phyloP scores from a whole-genome alignment of 176 grass and related monocot genomes.

The Lolium multiflorum region DNA sequence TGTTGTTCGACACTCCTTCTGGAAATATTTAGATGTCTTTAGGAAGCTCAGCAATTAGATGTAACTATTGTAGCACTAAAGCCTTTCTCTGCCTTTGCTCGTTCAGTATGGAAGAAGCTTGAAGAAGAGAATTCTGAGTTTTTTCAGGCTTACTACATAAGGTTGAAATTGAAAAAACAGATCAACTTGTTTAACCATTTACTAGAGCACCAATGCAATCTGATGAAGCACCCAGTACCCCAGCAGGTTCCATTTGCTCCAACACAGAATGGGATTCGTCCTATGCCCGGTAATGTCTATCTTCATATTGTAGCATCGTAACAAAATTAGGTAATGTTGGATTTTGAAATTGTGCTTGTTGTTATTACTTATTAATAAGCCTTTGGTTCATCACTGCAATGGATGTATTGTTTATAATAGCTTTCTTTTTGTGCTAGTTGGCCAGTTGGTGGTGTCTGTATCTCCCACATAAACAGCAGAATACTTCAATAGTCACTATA shows the following conservation, averaged over 20 bases:
- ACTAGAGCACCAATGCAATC: slow-evolving; percentile 74
- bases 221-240: slow-evolving; percentile 73
- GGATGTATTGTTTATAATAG: background rate
- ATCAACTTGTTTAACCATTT: slow-evolving; percentile 87
- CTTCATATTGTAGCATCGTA: background rate
- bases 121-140: slow-evolving; percentile 90
- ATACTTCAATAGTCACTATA: background rate
- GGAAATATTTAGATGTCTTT: background rate
- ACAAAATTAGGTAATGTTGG: background rate
- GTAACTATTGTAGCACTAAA: slow-evolving; percentile 10
- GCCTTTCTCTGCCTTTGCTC: background rate
- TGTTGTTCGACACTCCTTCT: background rate
- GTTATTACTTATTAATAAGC: background rate
- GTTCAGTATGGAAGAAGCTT: slow-evolving; percentile 90
- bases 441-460: background rate
- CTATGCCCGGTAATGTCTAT: slow-evolving; percentile 71
- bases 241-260: slow-evolving; percentile 64
- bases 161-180: slow-evolving; percentile 78
- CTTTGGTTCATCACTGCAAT: background rate
- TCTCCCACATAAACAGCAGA: background rate
- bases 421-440: background rate
- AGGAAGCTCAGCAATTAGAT: background rate
- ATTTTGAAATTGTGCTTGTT: background rate
- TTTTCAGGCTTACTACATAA: slow-evolving; percentile 83
- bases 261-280: slow-evolving; percentile 66